A percentile compares a stretch with the other conserved stretches of the same genome.
phyloP scores from a whole-genome alignment of 192 early-diverging fungal genomes.

The Gaertneriomyces semiglobifer region DNA sequence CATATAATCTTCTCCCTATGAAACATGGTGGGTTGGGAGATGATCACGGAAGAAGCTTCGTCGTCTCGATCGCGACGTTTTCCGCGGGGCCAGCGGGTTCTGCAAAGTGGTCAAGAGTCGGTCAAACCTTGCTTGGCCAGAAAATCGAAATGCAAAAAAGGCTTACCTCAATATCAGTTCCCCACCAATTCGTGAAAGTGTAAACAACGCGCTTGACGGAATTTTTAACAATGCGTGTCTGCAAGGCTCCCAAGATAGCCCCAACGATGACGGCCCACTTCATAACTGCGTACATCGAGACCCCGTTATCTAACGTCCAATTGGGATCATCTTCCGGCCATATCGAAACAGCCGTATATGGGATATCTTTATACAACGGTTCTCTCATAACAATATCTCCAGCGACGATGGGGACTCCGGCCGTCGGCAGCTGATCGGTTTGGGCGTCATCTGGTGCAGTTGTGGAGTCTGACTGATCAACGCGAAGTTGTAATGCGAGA shows the following conservation, averaged over 20 bases:
- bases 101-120: background rate
- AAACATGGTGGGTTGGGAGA: background rate
- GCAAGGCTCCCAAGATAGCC: background rate
- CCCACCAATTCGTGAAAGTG: conserved; percentile 15
- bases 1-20: no score
- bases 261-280: conserved; percentile 4
- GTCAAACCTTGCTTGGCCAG: background rate
- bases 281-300: background rate
- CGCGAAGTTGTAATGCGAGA: conserved; percentile 19
- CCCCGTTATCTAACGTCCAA: conserved; percentile 4
- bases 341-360: conserved; percentile 27
- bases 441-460: background rate
- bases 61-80: conserved; percentile 21
- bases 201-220: background rate
- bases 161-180: conserved; percentile 26
- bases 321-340: conserved; percentile 34
- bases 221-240: background rate
- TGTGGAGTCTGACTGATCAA: background rate
- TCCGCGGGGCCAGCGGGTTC: conserved; percentile 23
- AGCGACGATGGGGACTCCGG: background rate
- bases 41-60: conserved; percentile 28
- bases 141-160: background rate
- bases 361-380: background rate
- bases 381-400: background rate
- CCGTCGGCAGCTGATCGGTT: background rate